Percentiles rank a stretch among this genome's conserved stretches.
Conservation (phyloP, 1,284 basidiomycete genomes). For the Sporisorium reilianum region DNA sequence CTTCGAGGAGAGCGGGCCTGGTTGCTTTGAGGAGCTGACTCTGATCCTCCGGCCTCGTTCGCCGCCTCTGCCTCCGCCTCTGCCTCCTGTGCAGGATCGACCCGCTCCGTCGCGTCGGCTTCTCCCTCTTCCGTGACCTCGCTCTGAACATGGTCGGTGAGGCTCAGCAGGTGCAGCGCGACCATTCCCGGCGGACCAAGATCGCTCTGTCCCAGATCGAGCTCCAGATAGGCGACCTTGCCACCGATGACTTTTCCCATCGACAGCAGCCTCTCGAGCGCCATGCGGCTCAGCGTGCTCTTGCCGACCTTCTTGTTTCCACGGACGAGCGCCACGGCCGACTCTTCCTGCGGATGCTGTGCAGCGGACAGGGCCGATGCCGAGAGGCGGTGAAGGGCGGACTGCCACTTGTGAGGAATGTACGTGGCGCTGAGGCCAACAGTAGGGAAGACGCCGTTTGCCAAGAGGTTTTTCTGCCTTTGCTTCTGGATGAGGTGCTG, state of each 20-base stretch:
- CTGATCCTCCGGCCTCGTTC: background rate
- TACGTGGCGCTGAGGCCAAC: slow-evolving; percentile 43
- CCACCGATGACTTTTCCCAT: slow-evolving; percentile 71
- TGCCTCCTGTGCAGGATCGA: background rate
- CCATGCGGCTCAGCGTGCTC: slow-evolving; percentile 82
- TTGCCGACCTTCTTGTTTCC: slow-evolving; percentile 90
- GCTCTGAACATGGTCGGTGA: background rate
- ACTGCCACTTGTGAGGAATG: slow-evolving; percentile 43
- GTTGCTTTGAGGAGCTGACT: background rate
- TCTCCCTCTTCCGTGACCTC: background rate
- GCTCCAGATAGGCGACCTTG: slow-evolving; percentile 88
- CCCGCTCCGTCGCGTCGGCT: background rate
- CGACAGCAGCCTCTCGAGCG: slow-evolving; percentile 79
- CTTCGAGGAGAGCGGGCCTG: background rate
- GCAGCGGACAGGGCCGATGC: slow-evolving; percentile 25
- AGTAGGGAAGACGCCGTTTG: slow-evolving; percentile 14
- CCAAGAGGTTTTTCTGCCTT: slow-evolving; percentile 12
- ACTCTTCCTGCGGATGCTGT: slow-evolving; percentile 34
- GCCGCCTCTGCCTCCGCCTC: no score
- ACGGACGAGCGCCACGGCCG: slow-evolving; percentile 75
- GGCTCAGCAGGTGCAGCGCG: slow-evolving; percentile 78
- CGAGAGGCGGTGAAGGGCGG: slow-evolving; percentile 17
- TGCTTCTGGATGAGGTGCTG: slow-evolving; percentile 15
- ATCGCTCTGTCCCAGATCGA: slow-evolving; percentile 92
- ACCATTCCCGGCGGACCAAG: slow-evolving; percentile 90